Evolutionary conservation across 1,284 basidiomycete genomes (phyloP).

Genomic region (Cryptococcus sp.): DNA sequence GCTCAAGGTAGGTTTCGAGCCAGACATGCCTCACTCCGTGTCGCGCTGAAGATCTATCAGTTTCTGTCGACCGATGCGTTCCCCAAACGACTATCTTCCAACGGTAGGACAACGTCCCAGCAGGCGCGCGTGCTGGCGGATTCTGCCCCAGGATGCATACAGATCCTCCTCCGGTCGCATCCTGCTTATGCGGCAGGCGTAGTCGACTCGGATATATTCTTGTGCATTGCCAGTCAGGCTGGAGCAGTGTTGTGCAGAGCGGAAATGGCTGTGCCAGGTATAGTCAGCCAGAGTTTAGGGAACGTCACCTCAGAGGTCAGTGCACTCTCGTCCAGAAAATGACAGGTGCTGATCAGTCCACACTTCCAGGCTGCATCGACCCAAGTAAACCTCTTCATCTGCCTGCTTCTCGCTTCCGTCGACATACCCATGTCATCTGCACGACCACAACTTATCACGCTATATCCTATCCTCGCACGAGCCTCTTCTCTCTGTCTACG

Average conservation of each 20-base stretch:
- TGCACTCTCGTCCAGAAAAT: neutral
- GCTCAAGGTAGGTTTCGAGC: constrained; percentile 21
- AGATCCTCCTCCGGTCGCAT: constrained; percentile 33
- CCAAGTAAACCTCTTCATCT: constrained; percentile 34
- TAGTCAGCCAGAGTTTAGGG: constrained; percentile 19
- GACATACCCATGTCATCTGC: constrained; percentile 14
- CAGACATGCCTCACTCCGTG: neutral
- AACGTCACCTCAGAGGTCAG: constrained; percentile 23
- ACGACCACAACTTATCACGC: constrained; percentile 21
- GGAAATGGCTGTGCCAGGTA: constrained; percentile 26
- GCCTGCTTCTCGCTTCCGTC: constrained; percentile 34
- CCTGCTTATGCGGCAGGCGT: constrained; percentile 12
- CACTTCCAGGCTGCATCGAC: constrained; percentile 10
- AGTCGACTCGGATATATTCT: constrained; percentile 24
- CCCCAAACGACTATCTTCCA: neutral
- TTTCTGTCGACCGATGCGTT: constrained; percentile 16
- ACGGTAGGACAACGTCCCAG: neutral
- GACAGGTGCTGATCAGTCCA: neutral
- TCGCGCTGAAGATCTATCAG: neutral
- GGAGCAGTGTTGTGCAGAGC: constrained; percentile 30
- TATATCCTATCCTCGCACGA: constrained; percentile 41
- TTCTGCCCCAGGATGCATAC: constrained; percentile 26
- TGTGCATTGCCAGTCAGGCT: constrained; percentile 20
- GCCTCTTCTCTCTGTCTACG: constrained; percentile 32
- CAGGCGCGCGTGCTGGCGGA: constrained; percentile 19